Evolutionary conservation across 768 basidiomycete genomes (phyloP).

Genomic region (Amanita rubescens): DNA sequence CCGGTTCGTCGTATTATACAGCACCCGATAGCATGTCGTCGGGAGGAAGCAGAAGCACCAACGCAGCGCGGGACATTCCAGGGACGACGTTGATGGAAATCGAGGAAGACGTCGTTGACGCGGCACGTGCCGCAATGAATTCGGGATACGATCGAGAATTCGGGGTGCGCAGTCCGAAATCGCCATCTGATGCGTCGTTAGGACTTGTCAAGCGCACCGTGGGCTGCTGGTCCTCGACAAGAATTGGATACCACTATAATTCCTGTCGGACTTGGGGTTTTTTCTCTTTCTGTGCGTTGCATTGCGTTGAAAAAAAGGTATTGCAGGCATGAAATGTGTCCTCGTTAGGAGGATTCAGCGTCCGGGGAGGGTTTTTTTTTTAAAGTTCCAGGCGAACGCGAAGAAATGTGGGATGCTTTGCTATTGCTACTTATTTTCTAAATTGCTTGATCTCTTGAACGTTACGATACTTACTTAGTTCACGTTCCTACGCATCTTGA

Average conservation of each 20-base stretch:
- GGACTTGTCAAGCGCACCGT: slow-evolving; percentile 29
- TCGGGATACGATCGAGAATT: slow-evolving; percentile 1
- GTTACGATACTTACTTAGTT: neutral
- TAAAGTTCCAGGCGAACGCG: neutral
- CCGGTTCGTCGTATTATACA: slow-evolving; percentile 3
- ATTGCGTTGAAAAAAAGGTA: neutral
- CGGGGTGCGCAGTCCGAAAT: slow-evolving; percentile 13
- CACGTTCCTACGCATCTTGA: neutral
- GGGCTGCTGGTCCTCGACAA: slow-evolving; percentile 34
- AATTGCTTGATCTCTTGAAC: slow-evolving; percentile 2
- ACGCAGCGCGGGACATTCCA: neutral
- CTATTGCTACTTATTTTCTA: neutral
- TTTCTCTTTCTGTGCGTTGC: neutral
- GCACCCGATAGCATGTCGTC: neutral
- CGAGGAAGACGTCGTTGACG: slow-evolving; percentile 5
- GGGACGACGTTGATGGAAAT: neutral
- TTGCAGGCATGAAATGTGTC: too few species aligned
- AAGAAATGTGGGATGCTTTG: neutral
- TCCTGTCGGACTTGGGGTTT: neutral
- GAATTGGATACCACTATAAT: slow-evolving; percentile 27
- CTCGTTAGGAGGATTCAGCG: slow-evolving; percentile 6
- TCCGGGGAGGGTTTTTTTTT: slow-evolving; percentile 3
- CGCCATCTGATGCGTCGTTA: slow-evolving; percentile 14
- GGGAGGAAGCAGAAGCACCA: neutral
- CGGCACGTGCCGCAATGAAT: neutral